A percentile compares a stretch with the other conserved stretches of the same genome.
These are phyloP conservation scores for Centella asiatica DNA, from an alignment of 129 eudicot species.

Conservation along the genomic window DNA sequence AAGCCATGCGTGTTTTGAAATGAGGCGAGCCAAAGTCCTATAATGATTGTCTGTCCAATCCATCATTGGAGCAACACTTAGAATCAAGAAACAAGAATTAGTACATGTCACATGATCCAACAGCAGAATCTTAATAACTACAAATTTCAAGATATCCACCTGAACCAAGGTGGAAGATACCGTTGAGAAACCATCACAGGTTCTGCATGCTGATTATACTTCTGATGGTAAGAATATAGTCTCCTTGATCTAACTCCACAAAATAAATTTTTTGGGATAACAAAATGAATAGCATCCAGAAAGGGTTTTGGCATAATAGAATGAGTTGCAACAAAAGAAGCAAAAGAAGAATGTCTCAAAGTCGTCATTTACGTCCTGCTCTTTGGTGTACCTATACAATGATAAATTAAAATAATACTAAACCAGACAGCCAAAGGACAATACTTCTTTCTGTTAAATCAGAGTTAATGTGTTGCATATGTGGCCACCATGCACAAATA, in stretches of 20 bases:
- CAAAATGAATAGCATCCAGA: constrained; percentile 51
- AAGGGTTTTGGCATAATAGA: constrained; percentile 42
- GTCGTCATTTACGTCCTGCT: constrained; percentile 57
- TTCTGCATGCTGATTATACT: constrained; percentile 27
- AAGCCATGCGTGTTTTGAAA: constrained; percentile 91
- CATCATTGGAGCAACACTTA: constrained; percentile 98
- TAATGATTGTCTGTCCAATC: constrained; percentile 91
- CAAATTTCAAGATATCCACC: constrained; percentile 31
- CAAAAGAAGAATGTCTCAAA: constrained; percentile 54
- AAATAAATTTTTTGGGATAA: constrained; percentile 35
- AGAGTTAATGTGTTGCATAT: no score
- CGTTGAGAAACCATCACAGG: constrained; percentile 51
- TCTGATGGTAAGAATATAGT: constrained; percentile 25
- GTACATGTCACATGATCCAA: not conserved
- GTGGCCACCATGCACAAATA: no score
- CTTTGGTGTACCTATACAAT: constrained; percentile 65
- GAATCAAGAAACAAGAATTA: constrained; percentile 13
- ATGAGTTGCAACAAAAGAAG: constrained; percentile 64
- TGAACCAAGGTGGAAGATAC: constrained; percentile 85
- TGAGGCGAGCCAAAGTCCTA: constrained; percentile 71
- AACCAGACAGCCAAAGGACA: no score
- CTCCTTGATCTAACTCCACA: constrained; percentile 43
- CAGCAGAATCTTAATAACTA: constrained; percentile 8
- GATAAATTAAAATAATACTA: no score
- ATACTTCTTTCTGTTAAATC: no score